Base-by-base conservation (phyloP, 225 moss, liverwort and hornwort genomes). In the Thuidium tamariscinum region DNA sequence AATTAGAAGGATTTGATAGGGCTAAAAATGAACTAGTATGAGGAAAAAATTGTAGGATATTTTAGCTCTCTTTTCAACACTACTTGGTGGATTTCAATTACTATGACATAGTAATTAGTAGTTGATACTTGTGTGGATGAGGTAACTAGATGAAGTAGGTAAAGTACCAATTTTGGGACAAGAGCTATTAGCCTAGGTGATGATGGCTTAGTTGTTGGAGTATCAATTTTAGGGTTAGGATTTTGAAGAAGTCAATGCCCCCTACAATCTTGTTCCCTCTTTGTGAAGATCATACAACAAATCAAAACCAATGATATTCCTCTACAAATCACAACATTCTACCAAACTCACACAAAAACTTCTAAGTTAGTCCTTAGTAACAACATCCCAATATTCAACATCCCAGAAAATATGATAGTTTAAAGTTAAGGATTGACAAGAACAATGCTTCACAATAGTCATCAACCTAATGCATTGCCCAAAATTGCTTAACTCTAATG, bases 181-280 rank as follows among this genome's bases (percentile, higher is more conserved):
- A 7, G 8, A 60, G 27, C 29, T 60, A 29, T 60, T 60, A 12
- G 3, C 13, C 27, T 13, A 29, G 3, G 27, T 21, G 29, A 13
- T 60, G 29, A 60, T 27, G 29, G 27, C 29, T n/a, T 60, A 2
- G 29, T 3, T 1, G 1, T 15, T 30, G 4, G 30, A 30, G 13
- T 29, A 32, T 16, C 4, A 4, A 32, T 36, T 11, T 36, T 66
- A 1, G 11, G 3, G 1, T 11, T 66, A 17, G 16, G 36, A 6
- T 63, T 63, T 32, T 32, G 63, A 32, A 1, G 11, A 66, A 36
- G 23, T 68, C 1, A 4, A 7, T 0, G 0, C 0, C 22, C 39
- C 0, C 0, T 39, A 0, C 1, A 23, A 0, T 68, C 68, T 68
- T 4, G 1, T 39, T 39, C 3, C 11, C 2, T 36, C 36, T 66